Conservation (phyloP, 805 yeast species). For the Tetrapisispora phaffii region DNA sequence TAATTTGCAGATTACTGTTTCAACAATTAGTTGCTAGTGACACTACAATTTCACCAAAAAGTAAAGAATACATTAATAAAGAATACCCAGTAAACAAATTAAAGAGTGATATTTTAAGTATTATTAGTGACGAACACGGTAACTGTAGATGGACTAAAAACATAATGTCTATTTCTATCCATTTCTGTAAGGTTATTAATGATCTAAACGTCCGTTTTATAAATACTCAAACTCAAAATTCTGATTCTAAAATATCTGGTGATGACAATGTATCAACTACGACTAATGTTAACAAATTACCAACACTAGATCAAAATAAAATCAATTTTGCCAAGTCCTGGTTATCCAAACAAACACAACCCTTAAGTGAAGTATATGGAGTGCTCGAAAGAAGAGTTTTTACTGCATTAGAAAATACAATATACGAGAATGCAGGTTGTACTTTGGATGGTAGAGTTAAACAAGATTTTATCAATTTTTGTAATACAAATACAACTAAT, state of each 20-base stretch:
- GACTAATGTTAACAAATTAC: neutral
- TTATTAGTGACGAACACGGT: constrained; percentile 77
- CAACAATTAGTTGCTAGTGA: constrained; percentile 49
- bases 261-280: constrained; percentile 1
- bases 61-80: constrained; percentile 29
- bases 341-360: constrained; percentile 81
- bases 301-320: constrained; percentile 24
- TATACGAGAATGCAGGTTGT: constrained; percentile 27
- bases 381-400: constrained; percentile 61
- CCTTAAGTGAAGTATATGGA: constrained; percentile 64
- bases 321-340: constrained; percentile 59
- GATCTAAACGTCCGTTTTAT: constrained; percentile 22
- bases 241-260: neutral
- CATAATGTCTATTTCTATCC: constrained; percentile 61
- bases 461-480: constrained; percentile 27
- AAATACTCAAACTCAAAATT: constrained; percentile 5
- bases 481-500: constrained; percentile 9
- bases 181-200: constrained; percentile 24
- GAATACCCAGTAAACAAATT: constrained; percentile 37
- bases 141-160: constrained; percentile 87
- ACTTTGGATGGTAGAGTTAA: constrained; percentile 33
- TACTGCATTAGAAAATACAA: constrained; percentile 35
- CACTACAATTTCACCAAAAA: constrained; percentile 21
- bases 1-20: constrained; percentile 61
- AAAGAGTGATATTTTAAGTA: constrained; percentile 64